Base-by-base conservation (phyloP, 805 yeast species). In the Candida yuanshanica region DNA sequence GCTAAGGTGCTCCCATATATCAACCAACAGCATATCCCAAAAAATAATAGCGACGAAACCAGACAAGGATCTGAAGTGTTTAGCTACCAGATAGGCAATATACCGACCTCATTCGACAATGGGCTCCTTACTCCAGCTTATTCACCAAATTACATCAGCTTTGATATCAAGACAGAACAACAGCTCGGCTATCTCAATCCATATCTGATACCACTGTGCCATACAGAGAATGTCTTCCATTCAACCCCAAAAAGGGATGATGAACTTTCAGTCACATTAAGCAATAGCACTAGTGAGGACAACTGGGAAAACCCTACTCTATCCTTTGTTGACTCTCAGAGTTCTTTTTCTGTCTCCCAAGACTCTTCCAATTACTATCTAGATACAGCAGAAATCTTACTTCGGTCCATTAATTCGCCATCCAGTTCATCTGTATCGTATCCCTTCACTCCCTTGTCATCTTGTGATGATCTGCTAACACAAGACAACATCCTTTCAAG, bases 361-460 rank as follows among this genome's bases (percentile, higher is more conserved):
- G 31, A 27, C 18, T 14, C 18, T 4, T 27, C 31, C n/a, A 14
- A 7, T 18, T 27, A 34, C n/a, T 38, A 32, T 5, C 43, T 35
- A 16, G 4, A 16, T 5, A 29, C 38, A 7, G 43, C 39, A 3
- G 36, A 40, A 22, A 36, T 40, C 4, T 26, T 40, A 7, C 20
- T 39, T 9, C n/a, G 35, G 23, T 18, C 27, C 14, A 14, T 39
- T 12, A 11, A 36, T 13, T 7, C 22, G 12, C 16, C 26, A 7
- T 5, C 11, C 10, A 17, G 2, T 31, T 17, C 7, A 17, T 31
- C 34, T 5, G 21, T 21, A 31, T 7, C 12, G n/a, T 7, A 9
- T n/a, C 11, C 22, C 3, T 9, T 8, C 8, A 11, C 14, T 18
- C 34, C 20, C 16, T 18, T 18, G 7, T 16, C 34, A 31, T 17